Evolutionary conservation across 305 asterid species (phyloP).

Genomic region (Rubia peregrina): DNA sequence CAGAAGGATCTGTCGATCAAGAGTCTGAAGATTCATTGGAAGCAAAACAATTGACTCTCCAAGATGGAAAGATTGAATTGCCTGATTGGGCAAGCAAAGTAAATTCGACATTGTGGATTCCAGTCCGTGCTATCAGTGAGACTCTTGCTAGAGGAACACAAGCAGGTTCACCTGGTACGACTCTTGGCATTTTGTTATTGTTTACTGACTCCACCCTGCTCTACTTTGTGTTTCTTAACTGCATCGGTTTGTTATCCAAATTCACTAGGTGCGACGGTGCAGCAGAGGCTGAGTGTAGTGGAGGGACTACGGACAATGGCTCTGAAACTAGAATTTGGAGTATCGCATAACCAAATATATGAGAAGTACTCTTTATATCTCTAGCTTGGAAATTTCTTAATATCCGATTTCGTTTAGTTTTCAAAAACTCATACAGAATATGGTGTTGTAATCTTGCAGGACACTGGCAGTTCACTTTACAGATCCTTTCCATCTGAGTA

Average conservation of each 20-base stretch:
- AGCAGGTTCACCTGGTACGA: conserved; percentile 52
- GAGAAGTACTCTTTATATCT: conserved; percentile 45
- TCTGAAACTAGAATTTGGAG: conserved; percentile 91
- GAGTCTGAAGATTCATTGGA: conserved; percentile 36
- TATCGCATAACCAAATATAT: conserved; percentile 83
- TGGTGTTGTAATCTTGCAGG: conserved; percentile 36
- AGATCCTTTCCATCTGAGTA: conserved; percentile 85
- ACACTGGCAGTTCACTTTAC: conserved; percentile 95
- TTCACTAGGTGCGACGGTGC: conserved; percentile 47
- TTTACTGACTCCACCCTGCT: background rate
- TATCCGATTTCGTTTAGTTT: conserved; percentile 14
- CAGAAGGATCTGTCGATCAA: conserved; percentile 20
- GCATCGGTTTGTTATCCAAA: conserved; percentile 13
- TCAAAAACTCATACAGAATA: conserved; percentile 14
- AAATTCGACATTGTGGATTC: conserved; percentile 84
- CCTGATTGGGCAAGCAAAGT: conserved; percentile 90
- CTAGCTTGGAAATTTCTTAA: conserved; percentile 15
- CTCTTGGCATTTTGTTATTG: conserved; percentile 13
- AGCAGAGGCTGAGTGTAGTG: conserved; percentile 76
- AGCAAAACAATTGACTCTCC: conserved; percentile 47
- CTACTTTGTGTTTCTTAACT: conserved; percentile 9
- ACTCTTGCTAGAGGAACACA: conserved; percentile 73
- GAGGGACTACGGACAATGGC: conserved; percentile 95
- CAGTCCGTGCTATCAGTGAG: conserved; percentile 72
- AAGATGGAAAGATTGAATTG: conserved; percentile 62